Evolutionary conservation across 106 monocot species (phyloP).

Genomic region (Acorus calamus): DNA sequence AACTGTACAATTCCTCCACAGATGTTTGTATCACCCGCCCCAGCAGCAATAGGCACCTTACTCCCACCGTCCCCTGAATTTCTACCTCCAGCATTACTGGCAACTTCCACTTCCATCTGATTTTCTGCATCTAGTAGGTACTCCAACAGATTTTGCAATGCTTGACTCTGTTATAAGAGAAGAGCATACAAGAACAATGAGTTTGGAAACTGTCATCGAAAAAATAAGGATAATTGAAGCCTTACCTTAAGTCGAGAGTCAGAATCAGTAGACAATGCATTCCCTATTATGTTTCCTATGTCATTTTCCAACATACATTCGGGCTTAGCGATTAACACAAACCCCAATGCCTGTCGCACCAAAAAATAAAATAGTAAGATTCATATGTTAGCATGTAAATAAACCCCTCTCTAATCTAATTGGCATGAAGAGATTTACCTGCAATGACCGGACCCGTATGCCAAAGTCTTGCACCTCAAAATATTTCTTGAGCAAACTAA

Average conservation of each 20-base stretch:
- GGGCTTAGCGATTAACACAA: conserved; percentile 77
- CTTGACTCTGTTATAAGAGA: conserved; percentile 57
- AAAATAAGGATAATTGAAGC: neutral
- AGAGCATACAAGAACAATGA: neutral
- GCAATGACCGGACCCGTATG: conserved; percentile 85
- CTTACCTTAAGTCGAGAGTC: conserved; percentile 73
- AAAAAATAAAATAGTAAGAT: neutral
- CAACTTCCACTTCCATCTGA: conserved; percentile 48
- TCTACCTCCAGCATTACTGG: conserved; percentile 11
- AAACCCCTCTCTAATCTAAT: no score
- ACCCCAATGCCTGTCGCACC: conserved; percentile 67
- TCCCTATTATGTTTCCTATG: conserved; percentile 62
- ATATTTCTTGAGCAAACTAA: conserved; percentile 59
- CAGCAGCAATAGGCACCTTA: conserved; percentile 89
- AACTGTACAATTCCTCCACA: conserved; percentile 97
- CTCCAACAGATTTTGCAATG: conserved; percentile 83
- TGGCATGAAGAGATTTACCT: conserved; percentile 25
- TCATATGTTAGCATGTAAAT: conserved; percentile 2
- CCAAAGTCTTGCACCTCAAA: conserved; percentile 70
- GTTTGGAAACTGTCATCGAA: conserved; percentile 2
- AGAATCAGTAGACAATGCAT: conserved; percentile 52
- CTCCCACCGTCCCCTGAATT: conserved; percentile 24
- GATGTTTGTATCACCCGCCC: conserved; percentile 97
- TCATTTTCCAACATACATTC: conserved; percentile 87
- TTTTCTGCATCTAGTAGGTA: conserved; percentile 89